Evolutionary conservation across 148 eudicot species (phyloP), one percentile per base, ranked within the genome.

Genomic region (Persicaria tinctoria): DNA sequence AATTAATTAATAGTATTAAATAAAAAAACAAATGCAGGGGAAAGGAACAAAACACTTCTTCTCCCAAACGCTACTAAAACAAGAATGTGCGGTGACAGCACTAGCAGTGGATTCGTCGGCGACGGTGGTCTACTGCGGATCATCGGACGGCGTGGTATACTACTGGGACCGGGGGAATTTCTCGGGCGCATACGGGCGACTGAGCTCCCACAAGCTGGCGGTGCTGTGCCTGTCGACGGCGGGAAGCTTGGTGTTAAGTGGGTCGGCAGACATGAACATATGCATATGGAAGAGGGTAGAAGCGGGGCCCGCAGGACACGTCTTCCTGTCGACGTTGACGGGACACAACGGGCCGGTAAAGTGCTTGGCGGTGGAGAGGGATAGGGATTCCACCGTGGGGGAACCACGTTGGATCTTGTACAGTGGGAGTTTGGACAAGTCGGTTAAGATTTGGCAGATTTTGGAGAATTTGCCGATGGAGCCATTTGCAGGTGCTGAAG

Each of bases 21-120:
- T 23, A 23, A 23, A 23, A 23, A 23, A 23, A 23, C 1, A 23
- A 32, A 32, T 12, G 53, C 93, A 91, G 46, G 90, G 90, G 1
- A 91, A 88, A 54, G 87, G 93, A n/a, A 89, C 93, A 0, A 89
- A 91, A 51, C 97, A 91, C 63, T 89, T 80, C 78, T 89, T 89
- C 49, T 86, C 91, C 1, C 90, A 88, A 23, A 76, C 84, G 0
- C 11, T 91, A 17, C 55, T 91, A 12, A 91, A 89, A 50, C 93
- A 89, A 69, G 97, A 91, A 27, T 85, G 90, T 8, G 97, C 97
- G 0, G 84, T 91, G 1, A 91, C 97, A 4, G 87, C 97, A 0
- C 74, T 91, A 16, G 89, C 86, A 0, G 82, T 91, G 5, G 82
- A 89, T 68, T 82, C 80, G 0, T 57, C 83, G 0, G 81, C 86